Base-by-base conservation (phyloP, 2,329 filamentous ascomycete genomes). In the Cladosporium sp. region DNA sequence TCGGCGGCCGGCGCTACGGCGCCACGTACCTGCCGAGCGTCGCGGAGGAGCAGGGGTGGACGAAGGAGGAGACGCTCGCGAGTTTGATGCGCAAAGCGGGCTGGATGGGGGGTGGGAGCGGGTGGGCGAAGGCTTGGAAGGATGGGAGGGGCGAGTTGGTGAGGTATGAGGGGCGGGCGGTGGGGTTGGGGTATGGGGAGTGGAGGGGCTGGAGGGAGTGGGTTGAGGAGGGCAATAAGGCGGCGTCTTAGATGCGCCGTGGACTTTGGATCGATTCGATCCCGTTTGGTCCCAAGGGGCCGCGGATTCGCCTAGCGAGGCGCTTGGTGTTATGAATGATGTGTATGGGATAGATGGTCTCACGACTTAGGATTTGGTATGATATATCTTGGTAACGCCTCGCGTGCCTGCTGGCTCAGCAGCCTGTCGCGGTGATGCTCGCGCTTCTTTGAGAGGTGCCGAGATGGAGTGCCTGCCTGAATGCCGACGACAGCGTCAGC, bases 31-130 rank as follows among this genome's bases (percentile, higher is more conserved):
- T 98, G 11, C 93, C 93, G 0, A 89, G 96, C 66, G 90, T 98
- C 5, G 87, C 92, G 9, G 75, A 80, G 1, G 93, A 98, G 75
- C 93, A 97, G 68, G 91, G 89, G 13, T 98, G 93, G 93, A 88
- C 81, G 9, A 91, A 93, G 70, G 91, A 97, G 67, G 89, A 97
- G 77, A 88, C 92, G 0, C 70, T 98, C 2, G 79, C 90, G 50
- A 95, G 88, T 70, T 73, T 97, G 66, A 93, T 96, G 85, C 80
- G 89, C 55, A 98, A 98, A 77, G 91, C 91, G 0, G 93, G 93
- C 1, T 98, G 91, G 91, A 79, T 79, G 54, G 90, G 89, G 1
- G 70, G 72, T 42, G 61, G 58, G 22, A 58, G 56, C 6, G 50
- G 45, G 3, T 68, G 66, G 66, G 73, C 65, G 63, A 73, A 74